Conservation (phyloP, 192 early-diverging fungal species). For the Chytriomyces sp. region DNA sequence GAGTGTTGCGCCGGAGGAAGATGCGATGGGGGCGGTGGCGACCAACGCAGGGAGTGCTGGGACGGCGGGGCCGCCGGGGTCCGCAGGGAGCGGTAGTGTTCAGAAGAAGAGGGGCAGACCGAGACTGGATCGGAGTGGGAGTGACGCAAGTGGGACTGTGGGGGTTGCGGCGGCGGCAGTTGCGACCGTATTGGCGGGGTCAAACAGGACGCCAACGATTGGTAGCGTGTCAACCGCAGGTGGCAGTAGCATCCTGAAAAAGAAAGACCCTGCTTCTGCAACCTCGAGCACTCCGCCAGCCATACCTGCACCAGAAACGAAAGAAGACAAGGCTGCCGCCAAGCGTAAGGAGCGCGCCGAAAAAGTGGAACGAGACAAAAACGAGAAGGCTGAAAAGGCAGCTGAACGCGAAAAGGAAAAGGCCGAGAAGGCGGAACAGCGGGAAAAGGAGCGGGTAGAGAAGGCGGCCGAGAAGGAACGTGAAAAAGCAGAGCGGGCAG, state of each 20-base stretch:
- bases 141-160: neutral
- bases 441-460: neutral
- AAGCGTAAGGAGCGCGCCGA: too few relatives aligned
- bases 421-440: neutral
- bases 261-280: neutral
- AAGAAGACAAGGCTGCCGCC: too few relatives aligned
- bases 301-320: neutral
- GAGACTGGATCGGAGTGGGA: neutral
- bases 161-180: neutral
- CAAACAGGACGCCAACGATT: too few relatives aligned
- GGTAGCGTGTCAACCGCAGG: too few relatives aligned
- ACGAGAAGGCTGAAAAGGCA: neutral
- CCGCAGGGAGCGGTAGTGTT: neutral
- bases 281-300: neutral
- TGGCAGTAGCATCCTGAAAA: too few relatives aligned
- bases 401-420: too few relatives aligned
- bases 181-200: too few relatives aligned
- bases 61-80: neutral
- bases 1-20: neutral
- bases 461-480: neutral
- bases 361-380: neutral
- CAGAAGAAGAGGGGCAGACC: neutral
- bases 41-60: neutral
- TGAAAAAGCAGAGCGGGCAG: neutral
- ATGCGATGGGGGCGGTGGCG: neutral